These are phyloP conservation scores for Neurospora sp. DNA, from an alignment of 495 filamentous ascomycete species.

Conservation along the genomic window DNA sequence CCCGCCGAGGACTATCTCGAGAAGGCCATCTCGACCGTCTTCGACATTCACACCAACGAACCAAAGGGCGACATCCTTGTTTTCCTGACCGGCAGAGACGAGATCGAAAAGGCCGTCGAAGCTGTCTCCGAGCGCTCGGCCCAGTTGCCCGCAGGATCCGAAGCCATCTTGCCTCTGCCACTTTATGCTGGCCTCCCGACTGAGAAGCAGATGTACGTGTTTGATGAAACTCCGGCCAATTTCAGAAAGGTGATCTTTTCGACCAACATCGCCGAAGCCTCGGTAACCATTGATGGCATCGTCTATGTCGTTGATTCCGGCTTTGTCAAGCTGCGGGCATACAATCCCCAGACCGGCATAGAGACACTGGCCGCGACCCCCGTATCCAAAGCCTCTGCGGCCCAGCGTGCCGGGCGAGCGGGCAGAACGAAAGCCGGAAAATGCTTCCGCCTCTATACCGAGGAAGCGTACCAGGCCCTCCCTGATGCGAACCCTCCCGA, in stretches of 20 bases:
- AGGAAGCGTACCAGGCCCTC: conserved; percentile 59
- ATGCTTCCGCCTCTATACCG: conserved; percentile 89
- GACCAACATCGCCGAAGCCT: conserved; percentile 95
- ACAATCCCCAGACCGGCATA: conserved; percentile 80
- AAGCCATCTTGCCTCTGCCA: conserved; percentile 65
- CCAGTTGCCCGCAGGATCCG: conserved; percentile 61
- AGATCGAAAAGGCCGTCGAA: conserved; percentile 77
- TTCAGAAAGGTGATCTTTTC: conserved; percentile 86
- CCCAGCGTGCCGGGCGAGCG: conserved; percentile 84
- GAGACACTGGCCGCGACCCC: conserved; percentile 81
- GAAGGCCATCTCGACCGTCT: conserved; percentile 74
- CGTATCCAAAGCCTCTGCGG: conserved; percentile 86
- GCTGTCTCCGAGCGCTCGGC: conserved; percentile 66
- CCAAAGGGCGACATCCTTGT: conserved; percentile 82
- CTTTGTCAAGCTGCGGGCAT: conserved; percentile 84
- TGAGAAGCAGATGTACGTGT: conserved; percentile 88
- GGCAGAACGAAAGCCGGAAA: conserved; percentile 90
- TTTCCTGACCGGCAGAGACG: conserved; percentile 87
- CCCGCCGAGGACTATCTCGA: conserved; percentile 86
- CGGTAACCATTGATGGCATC: conserved; percentile 87
- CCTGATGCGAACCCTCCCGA: conserved; percentile 73
- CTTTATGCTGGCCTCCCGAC: conserved; percentile 83
- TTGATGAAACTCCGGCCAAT: conserved; percentile 76
- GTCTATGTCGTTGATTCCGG: conserved; percentile 89
- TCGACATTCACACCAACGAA: conserved; percentile 89